Base-by-base conservation (phyloP, 1,284 basidiomycete species). In the Naganishia albida region DNA sequence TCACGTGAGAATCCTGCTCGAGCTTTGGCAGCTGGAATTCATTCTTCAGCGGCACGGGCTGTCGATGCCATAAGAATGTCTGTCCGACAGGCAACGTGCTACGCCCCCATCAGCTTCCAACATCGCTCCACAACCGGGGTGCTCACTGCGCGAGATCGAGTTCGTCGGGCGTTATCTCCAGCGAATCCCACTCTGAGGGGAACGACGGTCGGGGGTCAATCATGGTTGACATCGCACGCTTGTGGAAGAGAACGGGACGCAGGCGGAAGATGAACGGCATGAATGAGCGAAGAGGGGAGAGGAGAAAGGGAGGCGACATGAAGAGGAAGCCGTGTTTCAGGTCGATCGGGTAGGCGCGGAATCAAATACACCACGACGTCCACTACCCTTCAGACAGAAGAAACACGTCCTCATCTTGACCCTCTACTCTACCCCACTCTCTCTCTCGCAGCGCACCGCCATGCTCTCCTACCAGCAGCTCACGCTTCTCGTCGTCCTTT, bases 11-110 rank as follows among this genome's bases (percentile, higher is more conserved):
- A 16, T 8, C 34, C 16, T n/a, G 20, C 4, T 28, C 34, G 6
- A 39, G 7, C 18, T 34, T 18, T 6, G 20, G 6, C 4, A 20
- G 28, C 48, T 54, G 46, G 38, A 52, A 34, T n/a, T n/a, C 34
- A 34, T 34, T 34, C 34, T 10, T 34, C 34, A 34, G 34, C 10
- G 34, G 34, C 3, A 75, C 48, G 0, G 57, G 20, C 23, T 69
- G 71, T 39, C 76, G 72, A 62, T 77, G 77, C 78, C 78, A 80
- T 0, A 80, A 67, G 48, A 80, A 80, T 0, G 73, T 75, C 60
- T 80, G 78, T 1, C 78, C 78, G 23, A 80, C 77, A 0, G 78
- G 78, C 0, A 80, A 68, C 0, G 77, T 78, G 63, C 63, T 67
- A 10, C 20, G 2, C 28, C 6, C 8, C 7, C n/a, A 42, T 48